Base-by-base conservation (phyloP, 805 yeast species). In the Yamadazyma scolyti region DNA sequence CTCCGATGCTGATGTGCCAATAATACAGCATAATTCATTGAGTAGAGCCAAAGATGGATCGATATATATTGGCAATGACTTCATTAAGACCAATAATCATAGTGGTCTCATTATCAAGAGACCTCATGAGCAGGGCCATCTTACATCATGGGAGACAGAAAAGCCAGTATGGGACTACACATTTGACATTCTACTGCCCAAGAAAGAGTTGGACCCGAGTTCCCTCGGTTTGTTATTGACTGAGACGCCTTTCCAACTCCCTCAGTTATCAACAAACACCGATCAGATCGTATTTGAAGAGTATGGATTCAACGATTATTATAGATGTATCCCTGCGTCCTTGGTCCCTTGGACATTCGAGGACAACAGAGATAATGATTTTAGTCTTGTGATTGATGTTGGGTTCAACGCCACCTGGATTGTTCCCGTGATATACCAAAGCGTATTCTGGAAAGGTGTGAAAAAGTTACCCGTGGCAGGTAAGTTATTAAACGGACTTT, bases 281-380 rank as follows among this genome's bases (percentile, higher is more conserved):
- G 97, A 93, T 53, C 96, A 88, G 58, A 82, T 93, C 0, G 73
- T 93, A 1, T 90, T 94, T 60, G 99, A 93, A 55, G 97, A 93
- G 50, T 93, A 81, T 50, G 95, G 86, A 3, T 83, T 93, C 48
- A 68, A 68, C 9, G 72, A 77, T 19, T 71, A 84, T 37, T 82
- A 79, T 41, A 68, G 95, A 36, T 73, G 84, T 14, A 75, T 83
- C 0, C 68, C 76, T 0, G 77, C 73, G 2, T 68, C 76, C 0
- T 67, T 79, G 17, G 46, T 50, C 3, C 59, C 60, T 9, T 43
- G 55, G 51, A 30, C 39, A n/a, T 34, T 20, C 20, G 27, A 19
- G 15, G 21, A 19, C 2, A 33, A 36, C 14, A 23, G 35, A 18
- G 41, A 38, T 24, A 43, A 62, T 16, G 93, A 87, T 47, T 88